Evolutionary conservation across 2,329 filamentous ascomycete species (phyloP).

Genomic region (Aspergillus sp.): DNA sequence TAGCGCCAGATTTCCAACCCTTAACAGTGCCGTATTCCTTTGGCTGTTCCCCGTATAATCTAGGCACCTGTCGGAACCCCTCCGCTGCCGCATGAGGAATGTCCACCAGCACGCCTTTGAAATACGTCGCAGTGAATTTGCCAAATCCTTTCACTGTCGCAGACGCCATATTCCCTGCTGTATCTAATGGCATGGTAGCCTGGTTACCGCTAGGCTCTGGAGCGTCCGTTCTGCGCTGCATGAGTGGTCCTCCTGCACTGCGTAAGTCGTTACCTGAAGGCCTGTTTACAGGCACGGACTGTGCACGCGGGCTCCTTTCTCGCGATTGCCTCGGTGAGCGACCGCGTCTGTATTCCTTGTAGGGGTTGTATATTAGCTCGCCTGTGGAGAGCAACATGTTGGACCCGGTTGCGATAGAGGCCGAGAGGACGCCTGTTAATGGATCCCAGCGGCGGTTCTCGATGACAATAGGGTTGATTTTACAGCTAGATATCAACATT

Average conservation of each 20-base stretch:
- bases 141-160: conserved; percentile 25
- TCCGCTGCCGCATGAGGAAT: conserved; percentile 38
- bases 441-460: conserved; percentile 38
- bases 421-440: conserved; percentile 28
- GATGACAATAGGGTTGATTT: conserved; percentile 31
- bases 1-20: conserved; percentile 34
- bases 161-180: conserved; percentile 11
- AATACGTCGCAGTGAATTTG: conserved; percentile 24
- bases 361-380: conserved; percentile 29
- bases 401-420: conserved; percentile 24
- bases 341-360: conserved; percentile 23
- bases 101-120: conserved; percentile 37
- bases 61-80: conserved; percentile 35
- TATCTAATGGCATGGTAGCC: background rate
- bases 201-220: background rate
- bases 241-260: background rate
- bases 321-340: background rate
- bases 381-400: conserved; percentile 26
- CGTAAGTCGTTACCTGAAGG: background rate
- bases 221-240: background rate
- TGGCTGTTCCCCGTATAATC: conserved; percentile 38
- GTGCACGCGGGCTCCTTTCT: background rate
- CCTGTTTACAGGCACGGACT: background rate
- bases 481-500: conserved; percentile 18
- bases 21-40: conserved; percentile 32